Percentiles rank a stretch among this genome's conserved stretches.
These are phyloP conservation scores for Cenchrus americanus DNA, from an alignment of 176 grass and related monocot genomes.

Conservation along the genomic window DNA sequence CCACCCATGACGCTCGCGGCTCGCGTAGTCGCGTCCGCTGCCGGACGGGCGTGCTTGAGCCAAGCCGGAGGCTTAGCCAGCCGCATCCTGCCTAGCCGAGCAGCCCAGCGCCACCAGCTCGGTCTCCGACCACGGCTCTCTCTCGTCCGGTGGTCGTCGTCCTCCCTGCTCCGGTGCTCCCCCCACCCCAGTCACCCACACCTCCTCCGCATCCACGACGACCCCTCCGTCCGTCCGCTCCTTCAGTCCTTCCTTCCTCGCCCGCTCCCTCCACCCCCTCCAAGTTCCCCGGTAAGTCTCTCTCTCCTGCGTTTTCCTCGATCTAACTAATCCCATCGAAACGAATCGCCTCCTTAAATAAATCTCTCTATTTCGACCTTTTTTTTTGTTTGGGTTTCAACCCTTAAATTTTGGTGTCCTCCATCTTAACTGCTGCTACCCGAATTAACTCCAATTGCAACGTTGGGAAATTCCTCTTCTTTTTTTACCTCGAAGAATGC, in stretches of 20 bases:
- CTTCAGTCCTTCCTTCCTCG: neutral
- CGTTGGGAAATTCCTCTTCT: too few relatives aligned
- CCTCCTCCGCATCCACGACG: constrained; percentile 5
- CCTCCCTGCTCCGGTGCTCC: too few relatives aligned
- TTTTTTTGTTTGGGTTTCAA: too few relatives aligned
- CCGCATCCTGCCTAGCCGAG: neutral
- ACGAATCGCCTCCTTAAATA: neutral
- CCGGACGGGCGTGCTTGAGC: neutral
- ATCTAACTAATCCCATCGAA: neutral
- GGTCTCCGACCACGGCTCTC: too few relatives aligned
- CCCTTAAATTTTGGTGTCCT: too few relatives aligned
- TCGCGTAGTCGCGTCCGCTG: too few relatives aligned
- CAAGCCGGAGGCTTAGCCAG: neutral
- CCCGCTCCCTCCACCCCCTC: neutral
- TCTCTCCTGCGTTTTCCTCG: neutral
- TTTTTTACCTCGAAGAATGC: neutral
- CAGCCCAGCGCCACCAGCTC: neutral
- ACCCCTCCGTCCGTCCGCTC: neutral
- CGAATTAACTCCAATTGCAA: too few relatives aligned
- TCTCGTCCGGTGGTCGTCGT: too few relatives aligned
- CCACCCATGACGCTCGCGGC: too few relatives aligned
- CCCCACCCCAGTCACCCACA: neutral
- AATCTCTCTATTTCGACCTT: neutral
- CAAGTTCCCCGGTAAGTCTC: constrained; percentile 10
- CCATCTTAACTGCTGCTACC: too few relatives aligned